A percentile compares a stretch with the other conserved stretches of the same genome.
phyloP scores from a whole-genome alignment of 768 basidiomycete genomes.

The Macrolepiota dolichaula region DNA sequence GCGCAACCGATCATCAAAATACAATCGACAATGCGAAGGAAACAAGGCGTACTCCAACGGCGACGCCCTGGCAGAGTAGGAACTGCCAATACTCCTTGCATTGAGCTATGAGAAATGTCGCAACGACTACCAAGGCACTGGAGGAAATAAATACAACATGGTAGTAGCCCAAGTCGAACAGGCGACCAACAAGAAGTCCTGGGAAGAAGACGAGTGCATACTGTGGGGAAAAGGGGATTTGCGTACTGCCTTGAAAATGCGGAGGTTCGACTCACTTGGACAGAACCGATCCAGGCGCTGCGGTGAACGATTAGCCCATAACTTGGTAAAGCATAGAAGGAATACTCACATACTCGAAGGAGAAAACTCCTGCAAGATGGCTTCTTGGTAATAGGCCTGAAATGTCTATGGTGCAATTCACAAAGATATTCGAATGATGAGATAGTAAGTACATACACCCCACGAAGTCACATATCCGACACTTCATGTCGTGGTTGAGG shows the following conservation, averaged over 20 bases:
- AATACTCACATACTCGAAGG: slow-evolving; percentile 62
- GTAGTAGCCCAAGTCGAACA: slow-evolving; percentile 57
- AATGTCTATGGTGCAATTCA: slow-evolving; percentile 44
- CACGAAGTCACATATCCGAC: slow-evolving; percentile 74
- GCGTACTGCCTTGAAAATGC: not conserved
- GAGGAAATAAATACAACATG: slow-evolving; percentile 36
- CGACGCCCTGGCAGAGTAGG: slow-evolving; percentile 58
- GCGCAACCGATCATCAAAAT: slow-evolving; percentile 16
- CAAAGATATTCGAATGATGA: too few species aligned
- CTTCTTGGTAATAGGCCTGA: slow-evolving; percentile 67
- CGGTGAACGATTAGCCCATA: not conserved
- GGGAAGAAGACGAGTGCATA: not conserved
- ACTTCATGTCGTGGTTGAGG: slow-evolving; percentile 19
- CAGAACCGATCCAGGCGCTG: slow-evolving; percentile 80
- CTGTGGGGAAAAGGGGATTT: slow-evolving; percentile 35
- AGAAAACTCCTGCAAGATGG: slow-evolving; percentile 42
- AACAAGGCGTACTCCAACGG: slow-evolving; percentile 41
- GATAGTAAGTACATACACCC: slow-evolving; percentile 49
- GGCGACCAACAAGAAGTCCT: slow-evolving; percentile 71
- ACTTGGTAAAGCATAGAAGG: not conserved
- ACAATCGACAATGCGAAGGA: slow-evolving; percentile 54
- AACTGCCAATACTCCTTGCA: slow-evolving; percentile 69
- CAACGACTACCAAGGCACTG: slow-evolving; percentile 33
- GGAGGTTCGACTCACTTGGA: slow-evolving; percentile 46
- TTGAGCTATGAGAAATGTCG: slow-evolving; percentile 53